Base-by-base conservation (phyloP, 495 filamentous ascomycete genomes). In the Penicillium chermesinum region DNA sequence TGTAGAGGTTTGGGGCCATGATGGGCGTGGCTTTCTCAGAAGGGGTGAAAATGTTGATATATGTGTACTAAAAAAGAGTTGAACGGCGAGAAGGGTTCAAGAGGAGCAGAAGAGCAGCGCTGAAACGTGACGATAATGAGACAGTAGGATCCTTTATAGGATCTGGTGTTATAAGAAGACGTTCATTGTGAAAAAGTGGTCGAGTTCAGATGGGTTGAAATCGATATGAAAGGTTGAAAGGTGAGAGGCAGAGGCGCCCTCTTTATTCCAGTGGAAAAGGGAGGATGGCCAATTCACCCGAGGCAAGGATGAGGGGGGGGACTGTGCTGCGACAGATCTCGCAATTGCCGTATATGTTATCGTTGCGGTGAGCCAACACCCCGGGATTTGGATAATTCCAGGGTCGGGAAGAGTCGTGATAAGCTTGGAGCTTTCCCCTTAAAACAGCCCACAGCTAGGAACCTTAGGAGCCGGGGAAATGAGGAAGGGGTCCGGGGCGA, bases 1-100 rank as follows among this genome's bases (percentile, higher is more conserved):
- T 52, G 48, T 73, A 74, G 32, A 72, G 65, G 53, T 74, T 74
- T 54, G 71, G 71, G 12, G 71, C 65, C 71, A 74, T 74, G 45
- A 15, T 52, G 35, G 38, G 19, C 18, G 20, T 17, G n/a, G 12
- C 14, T 7, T 19, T 20, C 25, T 25, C n/a, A 20, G 19, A 30
- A 7, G n/a, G 15, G 7, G 7, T 9, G 12, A 8, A 34, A 15
- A 38, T 46, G n/a, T 44, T 42, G 37, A 12, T 30, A 38, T 34
- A 13, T 30, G n/a, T 34, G 21, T 19, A 22, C 19, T 25, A 27
- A 38, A 20, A 18, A 16, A 14, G 38, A 30, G 48, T 18, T 32
- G n/a, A 22, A 15, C 10, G 41, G 18, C 30, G 49, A 35, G 54
- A 45, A 49, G 44, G 49, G 38, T 53, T 34, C 22, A 44, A 45